Evolutionary conservation across 2,329 filamentous ascomycete species (phyloP).

Genomic region (Taxawa tesnikishii): DNA sequence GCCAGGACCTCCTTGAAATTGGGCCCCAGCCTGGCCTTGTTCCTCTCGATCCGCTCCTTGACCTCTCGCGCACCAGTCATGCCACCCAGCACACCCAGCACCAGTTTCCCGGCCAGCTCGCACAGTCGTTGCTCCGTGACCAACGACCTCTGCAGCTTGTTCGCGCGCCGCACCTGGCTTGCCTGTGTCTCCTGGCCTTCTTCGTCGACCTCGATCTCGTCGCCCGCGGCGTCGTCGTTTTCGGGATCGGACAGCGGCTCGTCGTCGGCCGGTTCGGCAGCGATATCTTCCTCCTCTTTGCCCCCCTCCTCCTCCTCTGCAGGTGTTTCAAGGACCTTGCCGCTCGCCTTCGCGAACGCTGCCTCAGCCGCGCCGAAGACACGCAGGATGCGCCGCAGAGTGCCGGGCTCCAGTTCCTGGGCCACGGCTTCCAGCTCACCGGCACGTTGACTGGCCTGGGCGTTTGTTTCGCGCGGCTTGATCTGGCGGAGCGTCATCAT

Average conservation of each 20-base stretch:
- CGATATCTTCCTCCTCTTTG: slow-evolving; percentile 43
- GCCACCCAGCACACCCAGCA: slow-evolving; percentile 64
- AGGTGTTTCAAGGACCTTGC: slow-evolving; percentile 27
- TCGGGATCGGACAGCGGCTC: slow-evolving; percentile 51
- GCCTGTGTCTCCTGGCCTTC: slow-evolving; percentile 34
- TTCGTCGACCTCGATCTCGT: slow-evolving; percentile 17
- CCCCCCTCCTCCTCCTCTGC: slow-evolving; percentile 15
- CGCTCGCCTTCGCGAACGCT: slow-evolving; percentile 56
- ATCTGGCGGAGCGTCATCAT: slow-evolving; percentile 52
- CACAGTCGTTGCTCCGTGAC: slow-evolving; percentile 78
- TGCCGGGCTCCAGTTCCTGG: slow-evolving; percentile 53
- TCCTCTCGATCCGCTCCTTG: slow-evolving; percentile 60
- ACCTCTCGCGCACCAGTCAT: slow-evolving; percentile 60
- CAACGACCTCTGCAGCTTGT: slow-evolving; percentile 44
- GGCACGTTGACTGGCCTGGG: slow-evolving; percentile 10
- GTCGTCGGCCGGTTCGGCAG: slow-evolving; percentile 54
- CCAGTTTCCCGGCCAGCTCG: slow-evolving; percentile 71
- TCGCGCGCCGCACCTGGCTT: slow-evolving; percentile 47
- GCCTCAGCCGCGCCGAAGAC: slow-evolving; percentile 71
- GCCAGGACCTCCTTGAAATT: slow-evolving; percentile 79
- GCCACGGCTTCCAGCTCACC: slow-evolving; percentile 49
- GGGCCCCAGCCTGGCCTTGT: slow-evolving; percentile 65
- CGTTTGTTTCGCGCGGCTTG: slow-evolving; percentile 18
- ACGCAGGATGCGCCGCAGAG: slow-evolving; percentile 55
- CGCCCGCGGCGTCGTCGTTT: slow-evolving; percentile 36